Evolutionary conservation across 306 rosid species (phyloP).

Genomic region (Casuarina cunninghamiana): DNA sequence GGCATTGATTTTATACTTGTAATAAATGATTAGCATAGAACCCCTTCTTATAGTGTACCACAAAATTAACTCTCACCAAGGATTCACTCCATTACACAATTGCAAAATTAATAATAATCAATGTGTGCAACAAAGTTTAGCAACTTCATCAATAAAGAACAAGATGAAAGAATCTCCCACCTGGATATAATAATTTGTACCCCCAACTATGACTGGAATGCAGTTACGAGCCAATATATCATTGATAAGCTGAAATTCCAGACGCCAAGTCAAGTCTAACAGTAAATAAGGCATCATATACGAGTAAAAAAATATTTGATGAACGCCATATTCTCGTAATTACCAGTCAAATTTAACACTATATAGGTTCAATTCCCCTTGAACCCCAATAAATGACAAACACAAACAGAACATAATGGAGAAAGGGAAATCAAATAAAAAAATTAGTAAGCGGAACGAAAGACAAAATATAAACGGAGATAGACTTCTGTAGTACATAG

Average conservation of each 20-base stretch:
- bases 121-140: background rate
- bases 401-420: background rate
- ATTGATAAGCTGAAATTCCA: constrained; percentile 62
- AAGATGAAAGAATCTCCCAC: constrained; percentile 31
- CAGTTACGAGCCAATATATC: constrained; percentile 62
- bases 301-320: background rate
- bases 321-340: background rate
- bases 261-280: constrained; percentile 2
- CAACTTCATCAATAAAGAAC: background rate
- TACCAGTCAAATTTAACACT: background rate
- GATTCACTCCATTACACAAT: background rate
- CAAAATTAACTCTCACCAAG: background rate
- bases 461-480: background rate
- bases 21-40: background rate
- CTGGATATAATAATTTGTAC: constrained; percentile 96
- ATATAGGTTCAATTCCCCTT: background rate
- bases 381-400: background rate
- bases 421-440: background rate
- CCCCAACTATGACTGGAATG: constrained; percentile 87
- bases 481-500: background rate
- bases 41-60: background rate
- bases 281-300: background rate
- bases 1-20: background rate
- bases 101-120: background rate
- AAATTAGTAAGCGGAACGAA: background rate